Evolutionary conservation across 306 rosid species (phyloP), one percentile per base, ranked within the genome.

Genomic region (Castanospermum australe): DNA sequence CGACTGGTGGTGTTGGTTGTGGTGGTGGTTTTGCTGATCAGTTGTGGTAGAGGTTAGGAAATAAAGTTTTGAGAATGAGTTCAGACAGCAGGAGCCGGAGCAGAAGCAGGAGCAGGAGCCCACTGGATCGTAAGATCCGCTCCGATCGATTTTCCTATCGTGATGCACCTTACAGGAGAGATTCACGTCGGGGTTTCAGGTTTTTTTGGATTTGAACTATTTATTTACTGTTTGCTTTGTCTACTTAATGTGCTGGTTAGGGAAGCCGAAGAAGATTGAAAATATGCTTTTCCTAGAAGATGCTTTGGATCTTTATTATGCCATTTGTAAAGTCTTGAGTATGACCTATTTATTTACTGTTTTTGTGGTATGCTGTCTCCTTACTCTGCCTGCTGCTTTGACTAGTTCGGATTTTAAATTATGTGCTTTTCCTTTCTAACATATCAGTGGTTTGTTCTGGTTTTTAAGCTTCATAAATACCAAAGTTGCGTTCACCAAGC

Each of bases 121-220:
- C 99, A 51, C 18, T 83, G 91, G 90, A 84, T 81, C 98, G 98
- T 74, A 96, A 91, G 92, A 96, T 96, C 76, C 96, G 94, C 13
- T 90, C 99, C 60, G 99, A 96, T 76, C 97, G 99, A 57, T 84
- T 86, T 88, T 89, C 98, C 57, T 90, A 91, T 81, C 99, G 99
- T 30, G 96, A 90, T 87, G 94, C 97, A 71, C 98, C 98, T 75
- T 93, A 96, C 94, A 84, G 93, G 89, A 96, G 99, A 83, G 99
- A 96, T 77, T 85, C 96, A 21, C 94, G 86, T 83, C 96, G 96
- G 94, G 97, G 97, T 85, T 91, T 91, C 98, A 96, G 99, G 99
- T 96, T 90, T 84, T 88, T 84, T 62, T 86, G 78, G 78, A 81
- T 42, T 71, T 83, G 76, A 71, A 71, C 56, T 79, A 76, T 83